Evolutionary conservation across 768 basidiomycete genomes (phyloP).

Genomic region (Daedaleopsis nitida): DNA sequence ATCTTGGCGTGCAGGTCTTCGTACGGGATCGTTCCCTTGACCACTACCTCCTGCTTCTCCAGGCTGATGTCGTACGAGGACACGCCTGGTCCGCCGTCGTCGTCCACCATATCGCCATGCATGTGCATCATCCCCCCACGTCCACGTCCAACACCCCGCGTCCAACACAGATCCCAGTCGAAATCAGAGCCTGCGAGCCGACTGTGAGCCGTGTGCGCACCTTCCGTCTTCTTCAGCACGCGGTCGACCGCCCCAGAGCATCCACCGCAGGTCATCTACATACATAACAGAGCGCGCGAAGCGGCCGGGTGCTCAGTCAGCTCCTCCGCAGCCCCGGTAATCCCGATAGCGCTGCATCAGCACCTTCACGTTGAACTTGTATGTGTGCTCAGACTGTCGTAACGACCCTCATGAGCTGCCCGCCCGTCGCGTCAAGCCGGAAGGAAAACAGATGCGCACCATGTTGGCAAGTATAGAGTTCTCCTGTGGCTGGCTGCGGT

Average conservation of each 20-base stretch:
- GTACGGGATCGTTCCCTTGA: constrained; percentile 60
- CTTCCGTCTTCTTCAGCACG: constrained; percentile 70
- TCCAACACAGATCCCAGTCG: no score
- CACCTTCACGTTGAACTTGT: constrained; percentile 87
- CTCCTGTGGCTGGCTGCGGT: background rate
- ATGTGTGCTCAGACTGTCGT: constrained; percentile 44
- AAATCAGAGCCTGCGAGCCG: background rate
- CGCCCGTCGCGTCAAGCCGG: background rate
- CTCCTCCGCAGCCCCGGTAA: background rate
- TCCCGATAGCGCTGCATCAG: background rate
- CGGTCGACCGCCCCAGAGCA: constrained; percentile 84
- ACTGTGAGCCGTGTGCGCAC: background rate
- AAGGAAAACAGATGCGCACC: constrained; percentile 9
- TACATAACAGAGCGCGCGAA: background rate
- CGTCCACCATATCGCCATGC: background rate
- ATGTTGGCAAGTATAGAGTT: constrained; percentile 5
- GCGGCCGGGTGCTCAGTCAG: constrained; percentile 3
- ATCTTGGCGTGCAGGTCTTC: constrained; percentile 72
- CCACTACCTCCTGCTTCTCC: constrained; percentile 71
- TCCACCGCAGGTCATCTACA: constrained; percentile 83
- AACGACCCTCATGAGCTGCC: background rate
- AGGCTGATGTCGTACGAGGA: constrained; percentile 61
- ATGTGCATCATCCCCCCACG: background rate
- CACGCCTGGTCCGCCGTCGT: constrained; percentile 45
- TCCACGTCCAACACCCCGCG: background rate